Base-by-base conservation (phyloP, 306 rosid species). In the Gynostemma pentaphyllum region DNA sequence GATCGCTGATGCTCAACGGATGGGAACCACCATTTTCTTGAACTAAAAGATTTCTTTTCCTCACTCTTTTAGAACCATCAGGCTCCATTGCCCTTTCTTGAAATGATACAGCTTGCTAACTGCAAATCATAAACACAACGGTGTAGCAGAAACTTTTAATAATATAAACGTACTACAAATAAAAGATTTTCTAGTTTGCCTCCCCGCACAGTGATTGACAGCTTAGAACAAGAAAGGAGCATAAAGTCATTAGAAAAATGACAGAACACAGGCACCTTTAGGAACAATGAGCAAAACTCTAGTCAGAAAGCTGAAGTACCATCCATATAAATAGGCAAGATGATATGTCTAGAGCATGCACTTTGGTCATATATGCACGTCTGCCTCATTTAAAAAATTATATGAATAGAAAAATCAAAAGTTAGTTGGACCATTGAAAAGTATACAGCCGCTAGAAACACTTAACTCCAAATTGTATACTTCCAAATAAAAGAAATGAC, bases 1-100 rank as follows among this genome's bases (percentile, higher is more conserved):
- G 75, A 14, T 88, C 96, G 10, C 81, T 81, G 65, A 64, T 41
- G 72, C 68, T 72, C 34, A 73, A 74, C 40, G 64, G 67, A 76
- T 77, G 80, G 56, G n/a, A 66, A 66, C 72, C 79, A 26, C 95
- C 99, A 60, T 89, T 94, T 84, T 72, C 84, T 68, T 83, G 78
- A 64, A 75, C 70, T 61, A 3, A 39, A 77, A 21, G 36, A 53
- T 84, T 89, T 61, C 66, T 73, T 78, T 79, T 80, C 79, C 66
- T 76, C 46, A 55, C 81, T 81, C 82, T 85, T 67, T 69, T 76
- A 41, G 79, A 83, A 68, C 86, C 89, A 42, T 83, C 82, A 72
- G 85, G 73, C 68, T 84, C 95, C 99, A 94, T 94, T 59, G 18
- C 62, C 75, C 34, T n/a, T 26, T 47, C 66, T 12, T 63, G 30